Evolutionary conservation across 139 green algal genomes (phyloP).

Genomic region (Zygnema cylindricum): DNA sequence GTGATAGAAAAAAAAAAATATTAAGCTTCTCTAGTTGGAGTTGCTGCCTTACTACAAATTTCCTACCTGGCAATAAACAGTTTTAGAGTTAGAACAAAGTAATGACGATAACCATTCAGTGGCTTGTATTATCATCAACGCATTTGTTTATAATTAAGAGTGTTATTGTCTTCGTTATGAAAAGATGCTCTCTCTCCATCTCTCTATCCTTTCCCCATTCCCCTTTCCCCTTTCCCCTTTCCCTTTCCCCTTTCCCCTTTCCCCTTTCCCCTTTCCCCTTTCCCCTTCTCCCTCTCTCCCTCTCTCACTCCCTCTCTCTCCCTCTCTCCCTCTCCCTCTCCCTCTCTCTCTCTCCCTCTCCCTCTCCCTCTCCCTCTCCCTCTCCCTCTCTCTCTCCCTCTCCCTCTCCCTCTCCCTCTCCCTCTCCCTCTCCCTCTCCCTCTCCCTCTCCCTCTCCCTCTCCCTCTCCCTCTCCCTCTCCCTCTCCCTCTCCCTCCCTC

Average conservation of each 20-base stretch:
- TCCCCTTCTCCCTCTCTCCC: neutral
- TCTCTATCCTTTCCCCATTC: neutral
- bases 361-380: neutral
- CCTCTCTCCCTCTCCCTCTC: neutral
- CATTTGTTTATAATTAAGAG: neutral
- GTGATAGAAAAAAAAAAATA: too few relatives aligned
- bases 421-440: neutral
- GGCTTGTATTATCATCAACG: too few relatives aligned
- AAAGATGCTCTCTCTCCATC: neutral
- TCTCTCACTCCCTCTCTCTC: neutral
- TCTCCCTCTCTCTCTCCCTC: neutral
- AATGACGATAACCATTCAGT: too few relatives aligned
- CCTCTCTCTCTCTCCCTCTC: neutral
- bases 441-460: neutral
- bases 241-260: neutral
- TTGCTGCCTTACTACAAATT: too few relatives aligned
- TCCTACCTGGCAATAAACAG: too few relatives aligned
- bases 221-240: neutral
- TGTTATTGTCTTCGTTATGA: neutral
- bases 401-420: neutral
- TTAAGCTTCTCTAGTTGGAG: too few relatives aligned
- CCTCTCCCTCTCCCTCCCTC: neutral
- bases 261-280: neutral
- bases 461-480: neutral
- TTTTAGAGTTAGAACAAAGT: too few relatives aligned